Conservation (phyloP, 2,329 filamentous ascomycete genomes). For the Apiospora phragmitis region DNA sequence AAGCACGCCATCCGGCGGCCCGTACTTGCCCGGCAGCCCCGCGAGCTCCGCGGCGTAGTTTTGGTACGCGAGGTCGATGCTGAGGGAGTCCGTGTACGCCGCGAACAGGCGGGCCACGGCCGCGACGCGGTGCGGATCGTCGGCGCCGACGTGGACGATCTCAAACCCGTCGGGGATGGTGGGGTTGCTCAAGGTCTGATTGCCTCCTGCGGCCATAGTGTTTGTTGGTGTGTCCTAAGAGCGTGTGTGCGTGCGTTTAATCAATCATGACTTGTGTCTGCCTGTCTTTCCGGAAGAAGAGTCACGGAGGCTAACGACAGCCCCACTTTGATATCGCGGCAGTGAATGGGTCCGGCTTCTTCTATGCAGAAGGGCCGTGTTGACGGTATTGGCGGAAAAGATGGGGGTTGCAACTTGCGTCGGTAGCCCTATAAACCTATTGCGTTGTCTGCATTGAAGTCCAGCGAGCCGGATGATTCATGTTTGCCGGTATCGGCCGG, state of each 20-base stretch:
- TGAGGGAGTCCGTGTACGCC: neutral
- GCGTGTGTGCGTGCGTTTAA: neutral
- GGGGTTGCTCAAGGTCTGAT: too few species aligned
- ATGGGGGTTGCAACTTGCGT: too few species aligned
- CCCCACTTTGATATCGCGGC: neutral
- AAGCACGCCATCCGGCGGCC: neutral
- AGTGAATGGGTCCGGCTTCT: neutral
- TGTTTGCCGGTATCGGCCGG: neutral
- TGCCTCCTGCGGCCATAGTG: neutral
- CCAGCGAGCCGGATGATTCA: neutral
- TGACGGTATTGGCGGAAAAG: neutral
- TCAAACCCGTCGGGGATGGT: neutral
- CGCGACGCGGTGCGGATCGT: neutral
- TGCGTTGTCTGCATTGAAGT: too few species aligned
- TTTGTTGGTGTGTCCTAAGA: neutral
- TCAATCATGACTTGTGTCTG: too few species aligned
- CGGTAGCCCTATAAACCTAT: too few species aligned
- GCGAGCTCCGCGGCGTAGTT: neutral
- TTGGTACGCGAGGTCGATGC: slow-evolving; percentile 8
- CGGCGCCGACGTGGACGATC: neutral
- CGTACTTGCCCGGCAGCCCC: slow-evolving; percentile 1
- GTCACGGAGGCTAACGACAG: neutral
- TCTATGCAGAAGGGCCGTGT: too few species aligned
- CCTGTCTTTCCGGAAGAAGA: neutral
- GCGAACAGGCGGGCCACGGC: slow-evolving; percentile 1